A percentile compares a stretch with the other conserved stretches of the same genome.
Conservation (phyloP, 2,329 filamentous ascomycete species). For the Helicocarpus griseus region DNA sequence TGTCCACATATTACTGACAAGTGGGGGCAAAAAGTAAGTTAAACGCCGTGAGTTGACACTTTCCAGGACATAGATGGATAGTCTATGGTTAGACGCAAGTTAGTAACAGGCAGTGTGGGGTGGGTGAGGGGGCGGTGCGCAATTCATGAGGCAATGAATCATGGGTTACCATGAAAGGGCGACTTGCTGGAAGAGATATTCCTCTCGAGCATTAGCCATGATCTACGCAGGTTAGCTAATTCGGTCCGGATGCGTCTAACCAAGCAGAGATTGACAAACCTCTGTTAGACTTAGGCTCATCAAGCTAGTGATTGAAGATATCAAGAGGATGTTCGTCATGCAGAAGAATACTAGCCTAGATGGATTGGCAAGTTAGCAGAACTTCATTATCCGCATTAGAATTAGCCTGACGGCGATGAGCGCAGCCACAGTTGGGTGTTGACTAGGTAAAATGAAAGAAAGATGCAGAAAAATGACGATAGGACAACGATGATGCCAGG, state of each 20-base stretch:
- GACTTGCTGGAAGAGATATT: slow-evolving; percentile 50
- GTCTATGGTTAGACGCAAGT: slow-evolving; percentile 15
- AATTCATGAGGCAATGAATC: slow-evolving; percentile 1
- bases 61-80: slow-evolving; percentile 36
- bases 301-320: slow-evolving; percentile 50
- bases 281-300: slow-evolving; percentile 50
- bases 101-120: neutral
- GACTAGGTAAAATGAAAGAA: neutral
- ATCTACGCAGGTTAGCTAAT: slow-evolving; percentile 33
- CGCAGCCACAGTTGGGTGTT: neutral
- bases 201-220: slow-evolving; percentile 51
- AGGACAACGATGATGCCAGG: neutral
- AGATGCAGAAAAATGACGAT: neutral
- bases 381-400: slow-evolving; percentile 10
- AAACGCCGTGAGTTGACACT: slow-evolving; percentile 37
- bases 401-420: neutral
- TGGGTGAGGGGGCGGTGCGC: neutral
- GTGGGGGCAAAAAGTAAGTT: slow-evolving; percentile 39
- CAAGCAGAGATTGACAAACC: slow-evolving; percentile 28
- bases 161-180: neutral
- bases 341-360: slow-evolving; percentile 48
- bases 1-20: slow-evolving; percentile 25
- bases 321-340: slow-evolving; percentile 51
- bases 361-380: neutral
- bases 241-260: slow-evolving; percentile 4